Conservation (phyloP, 306 rosid genomes). For the Ammopiptanthus mongolicus region DNA sequence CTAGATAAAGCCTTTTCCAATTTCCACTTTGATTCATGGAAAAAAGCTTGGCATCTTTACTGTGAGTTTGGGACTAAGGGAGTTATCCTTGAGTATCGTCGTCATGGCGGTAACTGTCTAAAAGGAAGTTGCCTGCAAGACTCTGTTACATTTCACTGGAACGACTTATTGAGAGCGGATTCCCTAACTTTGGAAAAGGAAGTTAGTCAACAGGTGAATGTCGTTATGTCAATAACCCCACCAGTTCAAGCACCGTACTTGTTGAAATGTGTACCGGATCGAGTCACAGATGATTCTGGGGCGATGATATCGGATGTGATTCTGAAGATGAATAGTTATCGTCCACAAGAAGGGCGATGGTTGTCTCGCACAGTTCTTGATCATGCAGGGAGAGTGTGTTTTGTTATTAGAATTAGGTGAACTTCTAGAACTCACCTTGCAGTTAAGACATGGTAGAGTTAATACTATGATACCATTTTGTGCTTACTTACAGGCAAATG, state of each 20-base stretch:
- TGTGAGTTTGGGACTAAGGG: conserved; percentile 97
- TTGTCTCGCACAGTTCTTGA: conserved; percentile 90
- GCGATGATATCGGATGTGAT: conserved; percentile 84
- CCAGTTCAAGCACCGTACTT: conserved; percentile 90
- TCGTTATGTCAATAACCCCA: conserved; percentile 68
- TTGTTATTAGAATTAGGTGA: conserved; percentile 79
- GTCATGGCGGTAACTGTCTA: conserved; percentile 51
- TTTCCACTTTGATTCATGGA: conserved; percentile 54
- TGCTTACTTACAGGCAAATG: background rate
- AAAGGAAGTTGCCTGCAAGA: conserved; percentile 50
- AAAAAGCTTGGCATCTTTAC: conserved; percentile 79
- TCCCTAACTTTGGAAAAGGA: conserved; percentile 57
- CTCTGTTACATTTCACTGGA: conserved; percentile 54
- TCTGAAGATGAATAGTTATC: conserved; percentile 75
- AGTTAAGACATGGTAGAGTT: background rate
- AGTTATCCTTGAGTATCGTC: conserved; percentile 45
- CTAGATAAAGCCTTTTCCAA: conserved; percentile 49
- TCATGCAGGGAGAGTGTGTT: conserved; percentile 93
- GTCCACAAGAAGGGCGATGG: conserved; percentile 98
- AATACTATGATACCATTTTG: background rate
- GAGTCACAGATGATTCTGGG: conserved; percentile 85
- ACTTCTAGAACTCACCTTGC: background rate
- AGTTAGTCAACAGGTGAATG: conserved; percentile 46
- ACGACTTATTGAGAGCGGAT: conserved; percentile 71
- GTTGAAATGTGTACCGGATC: conserved; percentile 87